Percentiles rank a stretch among this genome's conserved stretches.
Conservation (phyloP, 371 early-diverging fungal genomes). For the Sanchytrium tribonematis region DNA sequence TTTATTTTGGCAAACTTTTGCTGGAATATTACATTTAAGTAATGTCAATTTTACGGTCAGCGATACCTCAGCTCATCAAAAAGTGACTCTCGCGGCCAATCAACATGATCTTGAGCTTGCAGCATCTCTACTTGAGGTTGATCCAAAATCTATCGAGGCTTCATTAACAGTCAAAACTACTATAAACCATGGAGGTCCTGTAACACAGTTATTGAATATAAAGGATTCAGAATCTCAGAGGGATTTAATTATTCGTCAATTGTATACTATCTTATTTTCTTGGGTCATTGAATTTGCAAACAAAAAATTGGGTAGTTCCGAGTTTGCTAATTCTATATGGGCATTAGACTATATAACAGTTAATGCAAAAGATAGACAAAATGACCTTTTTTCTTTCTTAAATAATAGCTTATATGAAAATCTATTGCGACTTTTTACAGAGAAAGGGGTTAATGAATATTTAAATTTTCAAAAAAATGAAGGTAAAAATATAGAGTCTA, state of each 20-base stretch:
- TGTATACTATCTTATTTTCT: constrained; percentile 47
- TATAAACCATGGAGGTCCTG: constrained; percentile 43
- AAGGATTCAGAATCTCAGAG: constrained; percentile 32
- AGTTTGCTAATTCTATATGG: constrained; percentile 34
- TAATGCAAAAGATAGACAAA: constrained; percentile 2
- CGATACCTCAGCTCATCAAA: constrained; percentile 21
- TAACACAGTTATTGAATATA: constrained; percentile 50
- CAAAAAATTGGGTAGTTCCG: constrained; percentile 27
- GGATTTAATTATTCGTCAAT: constrained; percentile 33
- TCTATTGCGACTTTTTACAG: background rate
- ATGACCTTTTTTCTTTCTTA: background rate
- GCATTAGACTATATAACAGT: constrained; percentile 42
- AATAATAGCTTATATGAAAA: background rate
- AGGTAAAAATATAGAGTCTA: too few species aligned
- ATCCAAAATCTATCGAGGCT: constrained; percentile 41
- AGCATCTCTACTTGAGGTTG: constrained; percentile 57
- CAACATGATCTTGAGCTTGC: constrained; percentile 38
- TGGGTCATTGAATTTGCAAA: constrained; percentile 63
- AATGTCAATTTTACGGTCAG: constrained; percentile 48
- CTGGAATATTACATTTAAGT: constrained; percentile 65
- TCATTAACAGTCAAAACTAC: constrained; percentile 56
- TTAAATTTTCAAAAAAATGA: background rate
- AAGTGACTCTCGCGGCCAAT: constrained; percentile 24
- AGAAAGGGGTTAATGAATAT: background rate
- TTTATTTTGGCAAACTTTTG: constrained; percentile 51